Base-by-base conservation (phyloP, 2,329 filamentous ascomycete species). In the Didymella lethalis region DNA sequence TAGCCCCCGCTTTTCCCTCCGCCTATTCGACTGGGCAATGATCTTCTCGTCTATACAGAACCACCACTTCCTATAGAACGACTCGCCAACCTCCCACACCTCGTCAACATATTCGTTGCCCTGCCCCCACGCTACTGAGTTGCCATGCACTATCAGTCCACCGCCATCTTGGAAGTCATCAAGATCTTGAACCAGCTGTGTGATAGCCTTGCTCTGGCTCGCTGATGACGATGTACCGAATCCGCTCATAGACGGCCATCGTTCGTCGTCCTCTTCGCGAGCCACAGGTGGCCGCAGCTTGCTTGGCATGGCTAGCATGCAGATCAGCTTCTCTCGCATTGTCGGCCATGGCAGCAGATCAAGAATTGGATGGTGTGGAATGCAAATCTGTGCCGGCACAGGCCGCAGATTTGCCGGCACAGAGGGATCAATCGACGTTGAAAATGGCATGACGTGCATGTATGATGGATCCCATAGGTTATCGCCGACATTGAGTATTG, bases 31-130 rank as follows among this genome's bases (percentile, higher is more conserved):
- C 51, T 79, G 79, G 44, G 82, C 79, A n/a, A 88, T 72, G 16
- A 87, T 79, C 11, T 77, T 75, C 8, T 78, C 69, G 65, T 88
- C 85, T 67, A 88, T 83, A 34, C 85, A 72, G 73, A 85, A 87
- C 84, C 84, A 88, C 85, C 85, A 88, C 40, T 81, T 79, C 70
- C 83, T 80, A 70, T 86, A 87, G 23, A 87, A 72, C n/a, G 80
- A 66, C 70, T 87, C 84, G 1, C 85, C 85, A 12, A 87, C 78
- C 69, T 88, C 85, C 85, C 85, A 88, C 29, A 76, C 78, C 25
- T 70, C 68, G 6, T 78, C 73, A 48, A 83, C 78, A 61, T 81
- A 83, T 20, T 83, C 81, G 61, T 86, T 82, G 0, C 62, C 73
- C 67, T 4, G 82, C 81, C 69, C 80, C 83, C 60, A 88, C 79